Percentiles rank a stretch among this genome's conserved stretches.
These are phyloP conservation scores for Calonectria henricotiae DNA, from an alignment of 2,329 filamentous ascomycete genomes.

Conservation along the genomic window DNA sequence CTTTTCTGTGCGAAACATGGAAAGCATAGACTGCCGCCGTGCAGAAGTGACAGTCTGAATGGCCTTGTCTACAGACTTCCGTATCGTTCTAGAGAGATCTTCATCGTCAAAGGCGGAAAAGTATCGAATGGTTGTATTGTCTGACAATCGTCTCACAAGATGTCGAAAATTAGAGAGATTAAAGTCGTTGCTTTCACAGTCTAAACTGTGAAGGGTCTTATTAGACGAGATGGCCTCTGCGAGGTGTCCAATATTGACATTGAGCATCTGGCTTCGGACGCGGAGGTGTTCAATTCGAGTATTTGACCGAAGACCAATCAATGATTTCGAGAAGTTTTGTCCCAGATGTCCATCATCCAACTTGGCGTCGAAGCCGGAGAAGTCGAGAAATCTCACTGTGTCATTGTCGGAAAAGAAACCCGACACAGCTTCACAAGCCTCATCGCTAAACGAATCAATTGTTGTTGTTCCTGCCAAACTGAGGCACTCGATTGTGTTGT, in stretches of 20 bases:
- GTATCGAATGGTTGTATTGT: slow-evolving; percentile 63
- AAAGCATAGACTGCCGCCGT: slow-evolving; percentile 58
- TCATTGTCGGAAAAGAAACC: slow-evolving; percentile 69
- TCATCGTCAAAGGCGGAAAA: slow-evolving; percentile 62
- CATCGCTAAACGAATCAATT: slow-evolving; percentile 63
- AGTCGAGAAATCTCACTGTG: slow-evolving; percentile 69
- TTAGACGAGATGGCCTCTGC: slow-evolving; percentile 68
- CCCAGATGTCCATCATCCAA: slow-evolving; percentile 73
- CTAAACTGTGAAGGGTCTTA: slow-evolving; percentile 67
- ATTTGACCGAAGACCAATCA: slow-evolving; percentile 66
- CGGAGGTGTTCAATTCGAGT: slow-evolving; percentile 67
- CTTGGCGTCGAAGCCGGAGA: slow-evolving; percentile 73
- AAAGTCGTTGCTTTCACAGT: slow-evolving; percentile 71
- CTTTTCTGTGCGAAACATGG: slow-evolving; percentile 57
- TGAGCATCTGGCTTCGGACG: slow-evolving; percentile 71
- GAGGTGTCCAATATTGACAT: slow-evolving; percentile 69
- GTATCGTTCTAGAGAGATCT: slow-evolving; percentile 58
- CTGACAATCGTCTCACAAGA: slow-evolving; percentile 63
- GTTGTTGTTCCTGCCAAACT: slow-evolving; percentile 71
- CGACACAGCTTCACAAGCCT: slow-evolving; percentile 67
- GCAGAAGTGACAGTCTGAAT: slow-evolving; percentile 49
- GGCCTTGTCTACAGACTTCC: slow-evolving; percentile 56
- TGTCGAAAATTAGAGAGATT: slow-evolving; percentile 68
- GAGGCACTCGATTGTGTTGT: slow-evolving; percentile 67
- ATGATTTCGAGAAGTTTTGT: slow-evolving; percentile 67